phyloP scores from a whole-genome alignment of 2,329 filamentous ascomycete species.

The Pseudocercospora fuligena region DNA sequence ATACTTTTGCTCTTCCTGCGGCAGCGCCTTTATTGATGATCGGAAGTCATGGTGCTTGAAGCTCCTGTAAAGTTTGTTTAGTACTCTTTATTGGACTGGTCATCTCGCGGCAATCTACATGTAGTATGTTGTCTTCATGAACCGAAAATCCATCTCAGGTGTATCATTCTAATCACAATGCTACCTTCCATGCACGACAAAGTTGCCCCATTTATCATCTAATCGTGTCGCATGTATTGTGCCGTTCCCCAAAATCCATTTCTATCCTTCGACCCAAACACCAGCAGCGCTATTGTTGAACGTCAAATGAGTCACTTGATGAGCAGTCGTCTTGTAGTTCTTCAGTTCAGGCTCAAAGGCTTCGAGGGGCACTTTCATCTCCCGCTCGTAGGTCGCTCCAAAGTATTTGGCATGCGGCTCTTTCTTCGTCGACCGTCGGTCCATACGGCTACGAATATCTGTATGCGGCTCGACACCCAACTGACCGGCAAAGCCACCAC shows the following conservation, averaged over 20 bases:
- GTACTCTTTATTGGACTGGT: background rate
- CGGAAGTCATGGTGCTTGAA: background rate
- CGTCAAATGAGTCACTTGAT: constrained; percentile 32
- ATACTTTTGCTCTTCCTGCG: background rate
- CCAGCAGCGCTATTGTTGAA: constrained; percentile 36
- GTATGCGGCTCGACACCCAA: constrained; percentile 3
- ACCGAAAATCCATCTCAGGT: background rate
- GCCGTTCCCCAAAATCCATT: background rate
- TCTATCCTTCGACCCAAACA: constrained; percentile 22
- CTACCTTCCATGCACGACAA: background rate
- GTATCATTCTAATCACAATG: background rate
- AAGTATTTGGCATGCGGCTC: constrained; percentile 34
- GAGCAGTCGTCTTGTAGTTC: constrained; percentile 29
- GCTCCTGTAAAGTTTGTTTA: background rate
- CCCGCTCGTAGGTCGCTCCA: constrained; percentile 36
- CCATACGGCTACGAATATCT: background rate
- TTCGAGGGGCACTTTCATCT: constrained; percentile 32
- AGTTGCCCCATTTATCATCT: background rate
- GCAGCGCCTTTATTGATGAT: background rate
- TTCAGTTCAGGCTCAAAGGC: constrained; percentile 36
- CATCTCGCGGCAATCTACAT: background rate
- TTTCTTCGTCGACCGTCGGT: constrained; percentile 11
- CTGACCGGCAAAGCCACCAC: constrained; percentile 34
- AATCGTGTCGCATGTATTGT: background rate
- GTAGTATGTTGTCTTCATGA: background rate